Evolutionary conservation across 2,329 filamentous ascomycete genomes (phyloP), one percentile per base, ranked within the genome.

Genomic region (Lasiodiplodia hormozganensis): DNA sequence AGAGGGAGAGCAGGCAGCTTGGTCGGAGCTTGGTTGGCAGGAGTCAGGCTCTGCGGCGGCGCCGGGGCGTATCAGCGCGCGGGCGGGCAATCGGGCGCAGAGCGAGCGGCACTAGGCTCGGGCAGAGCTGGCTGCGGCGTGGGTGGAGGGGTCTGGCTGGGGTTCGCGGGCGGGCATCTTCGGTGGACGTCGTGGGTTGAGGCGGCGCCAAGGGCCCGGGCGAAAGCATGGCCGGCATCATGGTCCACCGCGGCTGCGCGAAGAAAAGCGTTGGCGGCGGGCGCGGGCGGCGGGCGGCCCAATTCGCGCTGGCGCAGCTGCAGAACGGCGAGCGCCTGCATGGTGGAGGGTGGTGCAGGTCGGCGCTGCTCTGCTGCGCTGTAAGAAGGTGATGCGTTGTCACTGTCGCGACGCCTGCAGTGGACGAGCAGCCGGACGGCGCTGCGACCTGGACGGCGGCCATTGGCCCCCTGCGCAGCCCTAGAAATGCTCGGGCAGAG

Each of bases 381-480:
- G 65, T 53, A 62, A 60, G 53, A 49, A 31, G 28, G 56, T 62
- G 65, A 68, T 68, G 65, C 65, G 65, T 68, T 68, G 65, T 62
- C 65, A 67, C 16, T 60, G 65, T 58, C 57, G 57, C 57, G 38
- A 43, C 38, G 57, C 40, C 40, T 52, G 60, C 60, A 64, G 60
- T 52, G 43, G 58, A 36, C 60, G 57, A 49, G 57, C 57, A 62
- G 40, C 54, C 40, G 56, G 23, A 58, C 56, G 56, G 56, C 56
- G 56, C 52, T 40, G 65, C 65, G 65, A 62, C 65, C 65, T 67
- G 65, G 65, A 52, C 54, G 54, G 47, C 53, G 28, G 36, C 56
- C 31, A 68, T 68, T 68, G 65, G 65, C 54, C 56, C 21, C 23
- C n/a, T 31, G 47, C 16, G 40, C 65, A 57, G 65, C 62, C 62